Evolutionary conservation across 2,329 filamentous ascomycete species (phyloP).

Genomic region (Fusarium papillatum): DNA sequence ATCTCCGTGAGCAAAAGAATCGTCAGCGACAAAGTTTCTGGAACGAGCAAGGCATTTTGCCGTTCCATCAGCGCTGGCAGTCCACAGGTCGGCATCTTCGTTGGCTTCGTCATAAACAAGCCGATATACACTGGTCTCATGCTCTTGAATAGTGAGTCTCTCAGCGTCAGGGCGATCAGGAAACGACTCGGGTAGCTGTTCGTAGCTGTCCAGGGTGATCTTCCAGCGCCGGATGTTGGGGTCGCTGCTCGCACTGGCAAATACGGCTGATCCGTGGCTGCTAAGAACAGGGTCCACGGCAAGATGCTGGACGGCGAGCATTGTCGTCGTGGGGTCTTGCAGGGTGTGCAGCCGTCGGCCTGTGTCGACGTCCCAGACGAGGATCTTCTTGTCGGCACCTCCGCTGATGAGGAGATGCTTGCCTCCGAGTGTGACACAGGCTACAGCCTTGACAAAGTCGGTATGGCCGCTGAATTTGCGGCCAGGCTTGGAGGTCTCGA

Average conservation of each 20-base stretch:
- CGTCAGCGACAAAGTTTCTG: conserved; percentile 78
- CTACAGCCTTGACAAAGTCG: conserved; percentile 91
- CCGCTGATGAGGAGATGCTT: conserved; percentile 79
- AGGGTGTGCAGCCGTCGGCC: conserved; percentile 81
- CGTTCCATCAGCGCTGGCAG: conserved; percentile 91
- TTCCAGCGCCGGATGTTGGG: conserved; percentile 85
- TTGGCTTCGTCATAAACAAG: conserved; percentile 76
- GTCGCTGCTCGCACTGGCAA: conserved; percentile 87
- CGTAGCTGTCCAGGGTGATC: conserved; percentile 65
- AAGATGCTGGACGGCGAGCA: conserved; percentile 86
- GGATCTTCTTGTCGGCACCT: conserved; percentile 82
- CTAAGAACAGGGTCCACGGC: conserved; percentile 78
- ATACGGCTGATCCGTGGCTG: conserved; percentile 61
- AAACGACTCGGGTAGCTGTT: conserved; percentile 66
- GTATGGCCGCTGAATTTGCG: conserved; percentile 80
- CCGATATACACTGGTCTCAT: conserved; percentile 92
- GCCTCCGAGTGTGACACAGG: conserved; percentile 71
- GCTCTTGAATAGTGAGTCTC: conserved; percentile 75
- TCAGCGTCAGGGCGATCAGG: conserved; percentile 55
- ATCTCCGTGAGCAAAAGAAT: conserved; percentile 84
- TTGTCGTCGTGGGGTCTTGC: conserved; percentile 77
- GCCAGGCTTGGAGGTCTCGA: conserved; percentile 66
- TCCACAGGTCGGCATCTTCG: conserved; percentile 85
- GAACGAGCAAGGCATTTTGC: conserved; percentile 82
- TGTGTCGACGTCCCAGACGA: conserved; percentile 84